Conservation (phyloP, 495 filamentous ascomycete species). For the Aeminium ludgeri region DNA sequence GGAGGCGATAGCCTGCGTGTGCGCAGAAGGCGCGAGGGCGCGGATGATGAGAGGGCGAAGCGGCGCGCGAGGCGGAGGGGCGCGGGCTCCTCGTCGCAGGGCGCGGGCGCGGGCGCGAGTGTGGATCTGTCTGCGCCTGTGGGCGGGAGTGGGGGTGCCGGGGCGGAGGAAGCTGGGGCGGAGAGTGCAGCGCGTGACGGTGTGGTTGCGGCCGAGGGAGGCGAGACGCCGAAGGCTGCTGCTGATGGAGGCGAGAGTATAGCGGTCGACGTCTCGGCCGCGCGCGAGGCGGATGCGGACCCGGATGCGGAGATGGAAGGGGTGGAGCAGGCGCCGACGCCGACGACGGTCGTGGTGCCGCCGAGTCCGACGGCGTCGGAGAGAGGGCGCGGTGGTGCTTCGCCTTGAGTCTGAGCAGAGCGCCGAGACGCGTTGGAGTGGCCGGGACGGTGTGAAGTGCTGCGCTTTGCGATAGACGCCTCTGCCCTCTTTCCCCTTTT, state of each 20-base stretch:
- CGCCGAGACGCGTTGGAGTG: no score
- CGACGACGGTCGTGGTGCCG: slow-evolving; percentile 9
- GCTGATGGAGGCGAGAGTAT: background rate
- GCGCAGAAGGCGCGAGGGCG: slow-evolving; percentile 20
- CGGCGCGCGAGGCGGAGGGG: slow-evolving; percentile 7
- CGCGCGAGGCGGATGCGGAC: background rate
- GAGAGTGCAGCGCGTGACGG: background rate
- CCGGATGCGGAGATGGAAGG: background rate
- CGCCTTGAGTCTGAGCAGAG: no score
- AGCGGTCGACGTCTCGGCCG: no score
- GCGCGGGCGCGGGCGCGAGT: slow-evolving; percentile 8
- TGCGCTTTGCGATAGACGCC: no score
- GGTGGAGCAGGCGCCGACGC: slow-evolving; percentile 1
- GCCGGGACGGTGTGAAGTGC: no score
- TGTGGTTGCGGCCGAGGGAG: background rate
- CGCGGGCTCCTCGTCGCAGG: no score
- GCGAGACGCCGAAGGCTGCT: background rate
- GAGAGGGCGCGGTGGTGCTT: no score
- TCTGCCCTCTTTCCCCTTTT: no score
- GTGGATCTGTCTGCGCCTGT: background rate
- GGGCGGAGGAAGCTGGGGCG: background rate
- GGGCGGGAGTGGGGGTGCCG: slow-evolving; percentile 2
- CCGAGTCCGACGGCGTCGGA: slow-evolving; percentile 8
- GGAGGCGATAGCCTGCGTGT: slow-evolving; percentile 18
- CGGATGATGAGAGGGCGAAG: slow-evolving; percentile 20